Evolutionary conservation across 805 yeast species (phyloP).

Genomic region (Saturnispora saitoi): DNA sequence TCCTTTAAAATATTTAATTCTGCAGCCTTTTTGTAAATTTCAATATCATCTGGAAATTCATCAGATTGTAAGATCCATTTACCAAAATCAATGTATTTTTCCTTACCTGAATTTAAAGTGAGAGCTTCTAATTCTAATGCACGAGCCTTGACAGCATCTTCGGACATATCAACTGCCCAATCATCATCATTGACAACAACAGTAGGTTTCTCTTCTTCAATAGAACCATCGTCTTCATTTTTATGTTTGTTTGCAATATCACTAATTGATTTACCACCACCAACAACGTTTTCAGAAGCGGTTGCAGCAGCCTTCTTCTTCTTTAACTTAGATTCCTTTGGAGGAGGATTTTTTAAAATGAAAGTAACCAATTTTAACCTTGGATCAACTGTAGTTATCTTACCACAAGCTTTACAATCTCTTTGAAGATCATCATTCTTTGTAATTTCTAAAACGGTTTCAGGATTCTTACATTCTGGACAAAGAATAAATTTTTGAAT

Average conservation of each 20-base stretch:
- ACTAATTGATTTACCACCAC: conserved; percentile 75
- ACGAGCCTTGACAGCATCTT: conserved; percentile 90
- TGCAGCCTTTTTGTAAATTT: conserved; percentile 80
- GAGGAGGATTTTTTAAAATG: conserved; percentile 85
- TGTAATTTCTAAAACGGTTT: conserved; percentile 80
- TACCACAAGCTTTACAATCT: conserved; percentile 98
- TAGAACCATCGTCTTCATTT: not conserved
- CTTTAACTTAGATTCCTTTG: conserved; percentile 44
- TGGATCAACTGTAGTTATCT: conserved; percentile 72
- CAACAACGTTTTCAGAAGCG: conserved; percentile 81
- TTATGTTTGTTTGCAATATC: conserved; percentile 56
- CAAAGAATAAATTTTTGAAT: conserved; percentile 89
- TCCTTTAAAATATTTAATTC: conserved; percentile 67
- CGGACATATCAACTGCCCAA: conserved; percentile 96
- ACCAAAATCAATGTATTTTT: conserved; percentile 69
- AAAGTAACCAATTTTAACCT: conserved; percentile 81
- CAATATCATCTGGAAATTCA: conserved; percentile 59
- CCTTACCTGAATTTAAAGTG: conserved; percentile 32
- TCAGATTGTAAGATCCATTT: conserved; percentile 69
- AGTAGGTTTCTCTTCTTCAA: conserved; percentile 25
- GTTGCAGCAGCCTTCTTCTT: conserved; percentile 51
- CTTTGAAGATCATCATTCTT: conserved; percentile 68
- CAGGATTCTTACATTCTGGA: conserved; percentile 94
- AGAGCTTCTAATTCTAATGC: conserved; percentile 74
- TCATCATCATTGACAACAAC: conserved; percentile 73